Percentiles rank a stretch among this genome's conserved stretches.
phyloP scores from a whole-genome alignment of 306 rosid genomes.

The Phaseolus lunatus region DNA sequence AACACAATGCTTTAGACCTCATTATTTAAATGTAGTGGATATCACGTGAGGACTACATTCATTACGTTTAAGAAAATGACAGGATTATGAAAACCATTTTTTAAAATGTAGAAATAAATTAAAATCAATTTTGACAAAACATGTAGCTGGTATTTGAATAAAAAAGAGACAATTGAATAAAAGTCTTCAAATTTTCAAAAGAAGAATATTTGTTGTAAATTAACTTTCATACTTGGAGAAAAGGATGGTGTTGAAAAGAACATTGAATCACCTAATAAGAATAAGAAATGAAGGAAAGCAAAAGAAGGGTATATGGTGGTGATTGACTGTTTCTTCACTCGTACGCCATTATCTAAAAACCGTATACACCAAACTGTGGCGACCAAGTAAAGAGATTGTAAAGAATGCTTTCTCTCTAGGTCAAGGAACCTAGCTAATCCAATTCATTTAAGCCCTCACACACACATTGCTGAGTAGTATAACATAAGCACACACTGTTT shows the following conservation, averaged over 20 bases:
- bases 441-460: constrained; percentile 33
- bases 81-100: background rate
- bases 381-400: constrained; percentile 77
- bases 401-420: constrained; percentile 54
- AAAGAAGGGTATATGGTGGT: background rate
- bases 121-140: no score
- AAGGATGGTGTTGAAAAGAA: no score
- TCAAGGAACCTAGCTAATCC: constrained; percentile 56
- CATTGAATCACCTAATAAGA: no score
- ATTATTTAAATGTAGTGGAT: background rate
- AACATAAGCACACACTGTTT: constrained; percentile 31
- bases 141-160: constrained; percentile 22
- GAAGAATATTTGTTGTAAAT: background rate
- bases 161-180: background rate
- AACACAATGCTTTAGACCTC: background rate
- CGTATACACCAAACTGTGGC: constrained; percentile 60
- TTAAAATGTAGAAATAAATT: no score
- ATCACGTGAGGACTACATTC: background rate
- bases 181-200: background rate
- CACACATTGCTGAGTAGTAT: constrained; percentile 36
- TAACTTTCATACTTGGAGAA: background rate
- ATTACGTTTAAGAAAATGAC: background rate
- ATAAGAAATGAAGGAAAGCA: constrained; percentile 3
- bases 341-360: constrained; percentile 49
- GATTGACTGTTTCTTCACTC: constrained; percentile 47